Base-by-base conservation (phyloP, 1,139 yeast genomes). In the Magnusiomyces sp. region DNA sequence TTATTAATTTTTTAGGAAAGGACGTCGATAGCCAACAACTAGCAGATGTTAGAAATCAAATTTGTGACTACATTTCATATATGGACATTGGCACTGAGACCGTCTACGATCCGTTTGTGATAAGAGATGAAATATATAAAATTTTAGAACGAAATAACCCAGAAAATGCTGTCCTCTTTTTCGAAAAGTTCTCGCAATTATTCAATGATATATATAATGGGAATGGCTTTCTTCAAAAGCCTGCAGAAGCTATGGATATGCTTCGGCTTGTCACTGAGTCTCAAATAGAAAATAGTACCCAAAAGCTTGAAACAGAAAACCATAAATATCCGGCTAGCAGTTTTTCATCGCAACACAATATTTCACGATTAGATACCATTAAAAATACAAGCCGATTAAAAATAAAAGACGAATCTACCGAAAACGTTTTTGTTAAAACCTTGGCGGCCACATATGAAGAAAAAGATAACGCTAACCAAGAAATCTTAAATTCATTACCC, bases 401-500 rank as follows among this genome's bases (percentile, higher is more conserved):
- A 5, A 23, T 23, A 5, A 23, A 23, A 23, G 29, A 23, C 7
- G 29, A 23, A 23, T 7, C 6, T 23, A 23, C 7, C 7, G 29
- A 23, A 5, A 23, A 23, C 7, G 29, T 23, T 23, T 23, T 23
- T 23, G 4, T 7, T 5, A 51, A 52, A 20, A 50, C 50, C 29
- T 38, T 48, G n/a, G 34, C 41, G 31, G 40, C 37, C 11, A 34
- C 47, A 13, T 44, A 52, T 14, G 40, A 49, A 20, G 29, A 23
- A 23, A 23, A 23, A 23, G 7, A 7, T 7, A 23, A 5, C 2
- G 43, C 72, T 2, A 89, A 83, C 54, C 67, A 67, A 7, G 74
- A 71, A 3, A 72, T 88, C 2, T 59, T 85, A 47, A 70, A 72
- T 13, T 82, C 77, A 55, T 66, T 87, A 4, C 77, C 84, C 2